Evolutionary conservation across 306 rosid genomes (phyloP), one percentile per base, ranked within the genome.

Genomic region (Casuarina cunninghamiana): DNA sequence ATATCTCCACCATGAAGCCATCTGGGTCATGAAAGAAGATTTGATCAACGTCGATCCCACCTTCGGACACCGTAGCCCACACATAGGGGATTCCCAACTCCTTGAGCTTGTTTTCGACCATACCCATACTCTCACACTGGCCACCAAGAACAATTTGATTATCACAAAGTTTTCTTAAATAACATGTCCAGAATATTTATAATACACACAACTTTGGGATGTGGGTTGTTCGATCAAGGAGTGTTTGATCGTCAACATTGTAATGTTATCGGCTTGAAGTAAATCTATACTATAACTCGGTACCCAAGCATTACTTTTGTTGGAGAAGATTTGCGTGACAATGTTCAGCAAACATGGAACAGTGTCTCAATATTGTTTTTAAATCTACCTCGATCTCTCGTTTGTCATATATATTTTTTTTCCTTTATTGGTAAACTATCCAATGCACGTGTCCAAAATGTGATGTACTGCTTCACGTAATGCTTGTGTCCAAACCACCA

Each of bases 1-100:
- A 95, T 37, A 95, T 95, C 81, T 95, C 98, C 57, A 95, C 87
- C 98, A 95, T 95, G 86, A 95, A 95, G 0, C 95, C 98, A 82
- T 95, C 97, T 7, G 98, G 98, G 62, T 95, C 98, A 69, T 95
- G 98, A 71, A 95, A 95, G 78, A 95, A 95, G 10, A 95, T 43
- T 38, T 95, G 98, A 51, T 90, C 91, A 7, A 95, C 97, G 32
- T 86, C 77, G 12, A 92, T 86, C 13, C 98, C 97, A 4, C 95
- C 87, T 89, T 95, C 98, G 69, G 89, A 95, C 26, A 95, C 98
- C 82, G 70, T 77, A 1, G 97, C 76, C 37, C 95, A 76, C 80
- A 82, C 84, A 79, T 77, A 86, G 1, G 80, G 77, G 2, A 95
- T 83, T 38, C 53, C 88, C 98, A 91, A 91, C 46, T 95, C 98